Evolutionary conservation across 2,329 filamentous ascomycete genomes (phyloP).

Genomic region (Colletotrichum caudatum): DNA sequence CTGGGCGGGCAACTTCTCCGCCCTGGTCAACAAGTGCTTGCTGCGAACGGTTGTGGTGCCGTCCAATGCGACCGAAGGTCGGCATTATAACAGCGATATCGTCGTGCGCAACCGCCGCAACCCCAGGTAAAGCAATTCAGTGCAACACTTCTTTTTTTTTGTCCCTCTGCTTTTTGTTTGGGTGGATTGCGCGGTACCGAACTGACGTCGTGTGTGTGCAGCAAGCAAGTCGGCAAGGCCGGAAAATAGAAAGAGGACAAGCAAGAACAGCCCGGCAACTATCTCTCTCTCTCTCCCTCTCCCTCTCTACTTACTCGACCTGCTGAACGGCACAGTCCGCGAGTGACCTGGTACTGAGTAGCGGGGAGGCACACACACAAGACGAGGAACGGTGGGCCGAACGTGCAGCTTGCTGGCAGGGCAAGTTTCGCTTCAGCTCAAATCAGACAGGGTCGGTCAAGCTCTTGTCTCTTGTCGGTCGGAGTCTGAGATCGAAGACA

Average conservation of each 20-base stretch:
- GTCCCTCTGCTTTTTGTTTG: not conserved
- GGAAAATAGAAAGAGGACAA: constrained; percentile 2
- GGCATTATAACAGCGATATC: constrained; percentile 57
- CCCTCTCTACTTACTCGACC: not conserved
- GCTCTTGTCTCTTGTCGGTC: constrained; percentile 24
- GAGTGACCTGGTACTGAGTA: constrained; percentile 26
- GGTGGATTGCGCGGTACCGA: not conserved
- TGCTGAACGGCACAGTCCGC: constrained; percentile 28
- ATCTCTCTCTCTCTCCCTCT: not conserved
- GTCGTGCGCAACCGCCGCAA: constrained; percentile 35
- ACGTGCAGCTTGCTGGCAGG: constrained; percentile 21
- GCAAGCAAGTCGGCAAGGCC: constrained; percentile 14
- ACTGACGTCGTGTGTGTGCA: constrained; percentile 13
- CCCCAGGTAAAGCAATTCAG: constrained; percentile 8
- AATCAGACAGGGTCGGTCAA: constrained; percentile 5
- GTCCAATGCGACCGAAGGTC: constrained; percentile 66
- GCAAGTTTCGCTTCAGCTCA: constrained; percentile 20
- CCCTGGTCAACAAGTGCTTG: constrained; percentile 63
- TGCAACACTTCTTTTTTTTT: constrained; percentile 1
- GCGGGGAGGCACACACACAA: constrained; percentile 26
- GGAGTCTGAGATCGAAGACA: constrained; percentile 14
- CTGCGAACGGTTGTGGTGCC: constrained; percentile 69
- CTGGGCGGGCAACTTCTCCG: constrained; percentile 47
- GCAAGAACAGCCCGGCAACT: constrained; percentile 10
- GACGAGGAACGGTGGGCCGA: constrained; percentile 24